phyloP scores from a whole-genome alignment of 2,329 filamentous ascomycete species.

The Venturia aucupariae region DNA sequence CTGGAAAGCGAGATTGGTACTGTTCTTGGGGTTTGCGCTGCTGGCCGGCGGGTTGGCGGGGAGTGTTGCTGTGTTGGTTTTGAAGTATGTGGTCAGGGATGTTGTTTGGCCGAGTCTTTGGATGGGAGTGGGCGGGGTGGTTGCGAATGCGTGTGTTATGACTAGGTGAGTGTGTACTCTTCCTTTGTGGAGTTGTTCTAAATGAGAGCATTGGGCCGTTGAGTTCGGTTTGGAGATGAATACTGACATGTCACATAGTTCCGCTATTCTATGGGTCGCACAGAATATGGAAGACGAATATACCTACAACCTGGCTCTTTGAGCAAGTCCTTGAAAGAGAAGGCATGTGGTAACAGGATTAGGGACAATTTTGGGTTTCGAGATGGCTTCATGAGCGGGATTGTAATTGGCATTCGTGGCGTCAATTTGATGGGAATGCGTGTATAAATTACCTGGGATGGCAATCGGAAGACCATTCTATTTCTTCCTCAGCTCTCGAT shows the following conservation, averaged over 20 bases:
- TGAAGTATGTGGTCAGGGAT: slow-evolving; percentile 56
- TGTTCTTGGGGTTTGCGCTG: slow-evolving; percentile 61
- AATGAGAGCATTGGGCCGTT: too few relatives aligned
- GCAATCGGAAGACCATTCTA: neutral
- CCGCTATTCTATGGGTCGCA: slow-evolving; percentile 57
- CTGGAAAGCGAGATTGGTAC: slow-evolving; percentile 60
- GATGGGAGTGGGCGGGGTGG: slow-evolving; percentile 58
- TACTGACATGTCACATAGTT: slow-evolving; percentile 35
- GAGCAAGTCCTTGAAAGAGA: neutral
- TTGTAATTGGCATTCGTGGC: neutral
- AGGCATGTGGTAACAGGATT: neutral
- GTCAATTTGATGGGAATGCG: neutral
- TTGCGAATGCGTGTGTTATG: slow-evolving; percentile 58
- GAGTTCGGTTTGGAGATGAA: neutral
- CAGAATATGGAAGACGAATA: slow-evolving; percentile 69
- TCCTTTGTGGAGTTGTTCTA: neutral
- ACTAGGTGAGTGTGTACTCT: slow-evolving; percentile 43
- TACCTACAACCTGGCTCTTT: slow-evolving; percentile 59
- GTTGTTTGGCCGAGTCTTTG: slow-evolving; percentile 54
- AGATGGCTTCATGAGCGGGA: neutral
- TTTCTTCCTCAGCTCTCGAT: neutral
- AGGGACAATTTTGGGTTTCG: neutral
- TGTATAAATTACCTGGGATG: neutral
- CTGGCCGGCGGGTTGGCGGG: slow-evolving; percentile 60
- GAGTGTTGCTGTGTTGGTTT: slow-evolving; percentile 56